These are phyloP conservation scores for Globomyces pollinis-pini DNA, from an alignment of 192 early-diverging fungal species.

Conservation along the genomic window DNA sequence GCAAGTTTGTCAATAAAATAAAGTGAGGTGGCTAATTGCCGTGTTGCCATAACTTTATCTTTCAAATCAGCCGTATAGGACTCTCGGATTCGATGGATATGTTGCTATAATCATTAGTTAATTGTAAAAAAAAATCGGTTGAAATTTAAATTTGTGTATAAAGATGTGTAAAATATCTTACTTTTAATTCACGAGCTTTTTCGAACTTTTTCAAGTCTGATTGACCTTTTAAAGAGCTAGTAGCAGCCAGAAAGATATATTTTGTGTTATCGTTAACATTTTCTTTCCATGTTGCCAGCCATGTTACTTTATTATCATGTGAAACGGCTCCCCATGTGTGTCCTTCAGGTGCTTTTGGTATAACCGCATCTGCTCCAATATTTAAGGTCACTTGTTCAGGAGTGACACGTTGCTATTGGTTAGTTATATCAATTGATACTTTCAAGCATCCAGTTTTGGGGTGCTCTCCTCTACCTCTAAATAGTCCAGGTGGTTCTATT, in stretches of 20 bases:
- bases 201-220: constrained; percentile 96
- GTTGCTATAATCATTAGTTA: too few species aligned
- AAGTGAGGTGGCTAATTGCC: constrained; percentile 89
- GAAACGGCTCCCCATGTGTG: constrained; percentile 82
- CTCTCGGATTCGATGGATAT: constrained; percentile 64
- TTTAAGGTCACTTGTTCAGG: constrained; percentile 95
- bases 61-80: constrained; percentile 75
- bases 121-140: too few species aligned
- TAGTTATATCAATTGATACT: constrained; percentile 42
- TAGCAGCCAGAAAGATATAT: constrained; percentile 92
- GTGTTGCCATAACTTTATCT: constrained; percentile 67
- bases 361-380: constrained; percentile 62
- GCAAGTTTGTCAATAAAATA: constrained; percentile 94
- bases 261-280: constrained; percentile 91
- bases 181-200: constrained; percentile 81
- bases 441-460: constrained; percentile 91
- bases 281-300: constrained; percentile 98
- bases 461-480: constrained; percentile 94
- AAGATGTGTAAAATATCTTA: constrained; percentile 6
- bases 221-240: constrained; percentile 88
- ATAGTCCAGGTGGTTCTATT: constrained; percentile 93
- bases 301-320: constrained; percentile 88
- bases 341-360: constrained; percentile 79
- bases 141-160: too few species aligned
- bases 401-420: constrained; percentile 69